Evolutionary conservation across 2,329 filamentous ascomycete species (phyloP).

Genomic region (Trichophyton simii): DNA sequence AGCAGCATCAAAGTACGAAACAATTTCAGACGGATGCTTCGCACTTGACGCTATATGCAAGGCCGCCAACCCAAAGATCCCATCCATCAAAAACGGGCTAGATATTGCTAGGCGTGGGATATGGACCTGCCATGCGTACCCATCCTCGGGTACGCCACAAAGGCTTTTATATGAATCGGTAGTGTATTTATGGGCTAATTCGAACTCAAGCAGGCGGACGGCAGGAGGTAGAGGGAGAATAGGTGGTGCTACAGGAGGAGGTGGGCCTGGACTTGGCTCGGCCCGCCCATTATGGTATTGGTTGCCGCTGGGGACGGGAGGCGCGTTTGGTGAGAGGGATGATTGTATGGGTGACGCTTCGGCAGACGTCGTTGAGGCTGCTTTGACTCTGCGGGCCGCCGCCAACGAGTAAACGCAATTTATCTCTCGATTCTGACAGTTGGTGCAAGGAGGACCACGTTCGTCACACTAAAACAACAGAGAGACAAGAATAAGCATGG

Average conservation of each 20-base stretch:
- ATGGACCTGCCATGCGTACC: conserved; percentile 29
- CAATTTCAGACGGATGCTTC: conserved; percentile 18
- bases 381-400: background rate
- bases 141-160: conserved; percentile 21
- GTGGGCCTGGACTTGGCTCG: background rate
- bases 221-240: background rate
- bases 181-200: conserved; percentile 42
- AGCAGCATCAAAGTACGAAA: conserved; percentile 26
- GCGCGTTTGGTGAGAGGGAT: conserved; percentile 2
- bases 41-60: conserved; percentile 28
- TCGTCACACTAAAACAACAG: conserved; percentile 25
- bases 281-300: conserved; percentile 9
- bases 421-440: conserved; percentile 27
- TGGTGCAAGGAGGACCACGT: conserved; percentile 27
- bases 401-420: conserved; percentile 19
- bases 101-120: conserved; percentile 30
- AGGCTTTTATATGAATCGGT: conserved; percentile 36
- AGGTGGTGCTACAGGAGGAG: conserved; percentile 3
- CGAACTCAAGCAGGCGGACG: conserved; percentile 30
- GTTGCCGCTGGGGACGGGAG: background rate
- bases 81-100: conserved; percentile 32
- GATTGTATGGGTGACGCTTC: background rate
- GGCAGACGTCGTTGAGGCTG: background rate
- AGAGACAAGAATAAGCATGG: background rate
- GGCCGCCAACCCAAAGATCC: conserved; percentile 29